phyloP scores from a whole-genome alignment of 164 flowering plant genomes.

The Stephania japonica region DNA sequence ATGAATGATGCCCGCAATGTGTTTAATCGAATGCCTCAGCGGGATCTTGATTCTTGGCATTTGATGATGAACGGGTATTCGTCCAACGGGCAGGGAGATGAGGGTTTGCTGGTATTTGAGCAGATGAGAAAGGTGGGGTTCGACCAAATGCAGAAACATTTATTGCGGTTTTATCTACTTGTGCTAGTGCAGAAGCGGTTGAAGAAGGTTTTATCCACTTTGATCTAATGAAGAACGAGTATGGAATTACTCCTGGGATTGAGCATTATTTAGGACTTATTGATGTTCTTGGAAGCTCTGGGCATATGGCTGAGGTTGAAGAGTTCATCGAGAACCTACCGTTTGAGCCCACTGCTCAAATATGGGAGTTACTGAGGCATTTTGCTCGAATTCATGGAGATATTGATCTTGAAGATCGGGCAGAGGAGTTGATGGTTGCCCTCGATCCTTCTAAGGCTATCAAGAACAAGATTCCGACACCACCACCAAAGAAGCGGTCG shows the following conservation, averaged over 20 bases:
- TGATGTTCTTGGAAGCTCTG: constrained; percentile 7
- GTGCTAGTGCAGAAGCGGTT: constrained; percentile 13
- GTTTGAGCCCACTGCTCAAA: not conserved
- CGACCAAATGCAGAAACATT: constrained; percentile 3
- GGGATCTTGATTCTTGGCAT: constrained; percentile 10
- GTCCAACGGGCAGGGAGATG: constrained; percentile 4
- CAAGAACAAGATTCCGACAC: constrained; percentile 6
- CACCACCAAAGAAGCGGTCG: not conserved
- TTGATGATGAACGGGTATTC: constrained; percentile 13
- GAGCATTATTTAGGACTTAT: constrained; percentile 7
- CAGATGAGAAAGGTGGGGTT: constrained; percentile 7
- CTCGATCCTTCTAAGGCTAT: constrained; percentile 3
- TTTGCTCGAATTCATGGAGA: constrained; percentile 12
- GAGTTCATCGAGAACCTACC: constrained; percentile 6
- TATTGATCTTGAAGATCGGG: constrained; percentile 11
- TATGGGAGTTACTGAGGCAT: constrained; percentile 4
- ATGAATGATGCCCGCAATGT: constrained; percentile 6
- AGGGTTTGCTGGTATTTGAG: constrained; percentile 5
- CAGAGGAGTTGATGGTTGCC: constrained; percentile 2
- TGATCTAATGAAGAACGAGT: constrained; percentile 7
- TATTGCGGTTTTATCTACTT: constrained; percentile 4
- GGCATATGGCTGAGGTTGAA: not conserved
- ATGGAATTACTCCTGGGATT: constrained; percentile 5
- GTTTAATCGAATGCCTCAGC: constrained; percentile 5
- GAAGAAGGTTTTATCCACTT: constrained; percentile 10